phyloP scores from a whole-genome alignment of 1,284 basidiomycete species.

The Austroboletus niveus region DNA sequence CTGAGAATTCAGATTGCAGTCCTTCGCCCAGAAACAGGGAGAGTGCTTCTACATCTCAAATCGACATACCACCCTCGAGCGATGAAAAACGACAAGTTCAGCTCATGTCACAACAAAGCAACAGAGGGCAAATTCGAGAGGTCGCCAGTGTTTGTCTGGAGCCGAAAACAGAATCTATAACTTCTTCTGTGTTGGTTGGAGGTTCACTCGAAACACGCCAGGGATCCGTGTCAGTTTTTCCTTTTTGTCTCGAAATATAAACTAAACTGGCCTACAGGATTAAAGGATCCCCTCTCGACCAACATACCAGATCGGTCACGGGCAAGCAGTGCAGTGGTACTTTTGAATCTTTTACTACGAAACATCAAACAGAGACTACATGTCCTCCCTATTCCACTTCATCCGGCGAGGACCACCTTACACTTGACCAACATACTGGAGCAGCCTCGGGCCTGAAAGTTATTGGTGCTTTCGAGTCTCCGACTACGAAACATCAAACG shows the following conservation, averaged over 20 bases:
- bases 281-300: not conserved
- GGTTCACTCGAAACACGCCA: not conserved
- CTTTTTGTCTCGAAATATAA: not conserved
- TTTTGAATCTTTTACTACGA: not conserved
- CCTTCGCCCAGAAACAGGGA: not conserved
- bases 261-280: constrained; percentile 5
- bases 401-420: not conserved
- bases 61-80: not conserved
- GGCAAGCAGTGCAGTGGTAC: not conserved
- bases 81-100: not conserved
- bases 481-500: not conserved
- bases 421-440: no score
- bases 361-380: not conserved
- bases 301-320: not conserved
- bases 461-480: not conserved
- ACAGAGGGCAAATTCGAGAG: not conserved
- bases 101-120: not conserved
- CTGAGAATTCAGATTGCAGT: not conserved
- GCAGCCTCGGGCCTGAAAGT: no score
- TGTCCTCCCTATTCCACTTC: not conserved
- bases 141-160: not conserved
- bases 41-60: not conserved
- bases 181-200: not conserved
- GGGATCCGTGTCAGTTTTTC: no score
- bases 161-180: not conserved